Base-by-base conservation (phyloP, 768 basidiomycete genomes). In the Pulveroboletus sp. region DNA sequence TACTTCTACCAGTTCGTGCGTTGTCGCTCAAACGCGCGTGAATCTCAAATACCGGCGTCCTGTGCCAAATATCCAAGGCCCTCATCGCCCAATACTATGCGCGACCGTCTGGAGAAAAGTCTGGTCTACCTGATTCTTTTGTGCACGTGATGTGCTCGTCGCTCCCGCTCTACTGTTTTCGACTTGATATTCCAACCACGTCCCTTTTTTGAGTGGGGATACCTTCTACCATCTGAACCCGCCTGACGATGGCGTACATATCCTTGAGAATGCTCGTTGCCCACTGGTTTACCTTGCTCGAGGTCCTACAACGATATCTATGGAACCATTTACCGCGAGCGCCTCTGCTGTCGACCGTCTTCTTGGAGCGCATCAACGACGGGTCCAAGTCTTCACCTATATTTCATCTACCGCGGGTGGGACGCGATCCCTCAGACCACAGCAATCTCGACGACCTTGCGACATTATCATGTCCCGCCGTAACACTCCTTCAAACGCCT, bases 211-310 rank as follows among this genome's bases (percentile, higher is more conserved):
- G 3, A 31, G 30, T 31, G 21, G 21, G 21, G 2, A 21, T 21
- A 21, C 21, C 21, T 21, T 3, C 21, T 3, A 21, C 21, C 21
- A 2, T 21, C 21, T 21, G 21, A 3, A 21, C 21, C 21, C 21
- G 21, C 21, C 21, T 8, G 31, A 8, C 32, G 11, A 49, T 55
- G 50, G 40, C 38, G 32, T 35, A 18, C 5, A 26, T 62, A 17
- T 41, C 43, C 6, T n/a, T 48, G 38, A 39, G 27, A 33, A 4
- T 46, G 27, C 52, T 60, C 14, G 18, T 58, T 24, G 52, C 27
- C 8, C 53, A 60, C 33, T 61, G 53, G 43, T 24, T 58, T 30
- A 14, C 54, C 27, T 41, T 62, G 26, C 37, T 61, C n/a, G 38
- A 39, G 36, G 32, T n/a, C 36, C 6, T 61, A 6, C 60, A 50